Base-by-base conservation (phyloP, 202 grass and related monocot genomes). In the Setaria italica region DNA sequence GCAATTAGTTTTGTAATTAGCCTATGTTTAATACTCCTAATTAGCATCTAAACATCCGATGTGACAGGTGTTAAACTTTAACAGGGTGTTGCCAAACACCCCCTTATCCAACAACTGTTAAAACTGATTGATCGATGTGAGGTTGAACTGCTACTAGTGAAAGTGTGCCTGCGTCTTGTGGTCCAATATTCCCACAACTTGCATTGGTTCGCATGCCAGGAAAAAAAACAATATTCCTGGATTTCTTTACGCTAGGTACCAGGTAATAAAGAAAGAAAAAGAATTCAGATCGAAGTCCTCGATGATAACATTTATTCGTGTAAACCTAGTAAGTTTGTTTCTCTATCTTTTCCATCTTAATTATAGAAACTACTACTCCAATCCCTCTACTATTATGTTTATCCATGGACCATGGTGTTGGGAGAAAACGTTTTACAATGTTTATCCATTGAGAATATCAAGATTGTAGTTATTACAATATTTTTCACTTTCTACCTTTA, bases 111-210 rank as follows among this genome's bases (percentile, higher is more conserved):
- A 35, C 58, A 50, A 68, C 42, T 75, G 74, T 62, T 68, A 67
- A 55, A 62, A 74, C 41, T 79, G 80, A 87, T 70, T 90, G 89
- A 87, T 70, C 87, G 89, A 90, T 80, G 60, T 80, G 82, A 80
- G 70, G 80, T 54, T 47, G 49, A 80, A 85, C 85, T 90, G 85
- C 89, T 84, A 34, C 67, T 90, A 84, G 85, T 90, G 80, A 87
- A 87, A 90, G 85, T 47, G 62, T 37, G 34, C 59, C 32, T 62
- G 70, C 35, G 16, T 25, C 72, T 41, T 86, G 84, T 90, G 74
- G 84, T 90, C 80, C 88, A 63, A 87, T 80, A 83, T 84, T 87
- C 62, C 74, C 75, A 87, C 80, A 21, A 85, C 74, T 62, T 35
- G 20, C 16, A 79, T 49, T 35, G 45, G 64, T 41, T 78, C 66